These are phyloP conservation scores for Ophiostoma novo-ulmi DNA, from an alignment of 2,329 filamentous ascomycete species.

Conservation along the genomic window DNA sequence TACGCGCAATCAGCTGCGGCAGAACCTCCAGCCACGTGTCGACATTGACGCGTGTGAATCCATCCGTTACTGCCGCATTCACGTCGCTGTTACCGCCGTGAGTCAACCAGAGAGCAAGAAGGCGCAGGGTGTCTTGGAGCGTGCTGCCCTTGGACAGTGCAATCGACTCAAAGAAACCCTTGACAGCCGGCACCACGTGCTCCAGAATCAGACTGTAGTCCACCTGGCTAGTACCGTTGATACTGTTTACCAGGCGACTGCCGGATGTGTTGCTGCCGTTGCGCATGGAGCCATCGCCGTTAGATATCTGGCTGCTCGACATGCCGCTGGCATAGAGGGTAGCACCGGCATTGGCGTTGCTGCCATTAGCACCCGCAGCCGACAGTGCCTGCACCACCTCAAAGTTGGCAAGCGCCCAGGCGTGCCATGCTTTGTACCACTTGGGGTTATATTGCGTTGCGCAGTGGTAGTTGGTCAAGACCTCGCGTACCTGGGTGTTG, in stretches of 20 bases:
- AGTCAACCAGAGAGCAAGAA: conserved; percentile 93
- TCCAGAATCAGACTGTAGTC: conserved; percentile 67
- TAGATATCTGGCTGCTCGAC: conserved; percentile 4
- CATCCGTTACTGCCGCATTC: conserved; percentile 80
- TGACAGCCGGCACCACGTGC: conserved; percentile 89
- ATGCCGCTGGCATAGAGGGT: conserved; percentile 14
- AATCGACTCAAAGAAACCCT: conserved; percentile 97
- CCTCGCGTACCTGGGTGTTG: conserved; percentile 76
- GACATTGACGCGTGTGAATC: conserved; percentile 85
- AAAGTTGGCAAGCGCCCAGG: conserved; percentile 97
- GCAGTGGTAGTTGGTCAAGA: conserved; percentile 82
- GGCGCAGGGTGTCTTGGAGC: conserved; percentile 85
- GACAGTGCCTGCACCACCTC: conserved; percentile 86
- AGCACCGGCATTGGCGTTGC: background rate
- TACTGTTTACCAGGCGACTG: conserved; percentile 25
- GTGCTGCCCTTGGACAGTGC: conserved; percentile 86
- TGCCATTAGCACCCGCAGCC: conserved; percentile 28
- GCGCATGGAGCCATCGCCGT: conserved; percentile 3
- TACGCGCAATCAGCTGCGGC: conserved; percentile 91
- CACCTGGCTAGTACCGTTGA: conserved; percentile 41
- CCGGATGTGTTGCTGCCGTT: background rate
- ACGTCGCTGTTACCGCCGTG: conserved; percentile 87
- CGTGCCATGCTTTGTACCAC: conserved; percentile 99
- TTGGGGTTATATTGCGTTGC: conserved; percentile 90
- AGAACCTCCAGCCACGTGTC: conserved; percentile 99